Evolutionary conservation across 129 eudicot species (phyloP).

Genomic region (Centrapalus pauciflorus): DNA sequence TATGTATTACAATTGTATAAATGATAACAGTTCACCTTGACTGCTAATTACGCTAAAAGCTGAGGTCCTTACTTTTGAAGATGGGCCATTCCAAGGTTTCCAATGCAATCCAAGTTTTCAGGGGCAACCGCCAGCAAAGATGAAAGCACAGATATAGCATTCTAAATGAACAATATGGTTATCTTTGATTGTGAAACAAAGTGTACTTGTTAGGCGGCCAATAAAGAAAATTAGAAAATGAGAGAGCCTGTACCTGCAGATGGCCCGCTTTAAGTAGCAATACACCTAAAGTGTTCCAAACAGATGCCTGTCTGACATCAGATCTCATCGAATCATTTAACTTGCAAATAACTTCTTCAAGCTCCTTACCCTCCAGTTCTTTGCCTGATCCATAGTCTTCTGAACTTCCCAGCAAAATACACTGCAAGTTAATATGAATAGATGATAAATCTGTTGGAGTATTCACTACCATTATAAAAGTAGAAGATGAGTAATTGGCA

Average conservation of each 20-base stretch:
- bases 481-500: not conserved
- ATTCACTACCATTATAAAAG: not conserved
- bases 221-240: not conserved
- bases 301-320: slow-evolving; percentile 86
- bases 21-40: not conserved
- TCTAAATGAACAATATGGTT: slow-evolving; percentile 39
- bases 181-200: slow-evolving; percentile 19
- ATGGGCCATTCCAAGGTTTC: slow-evolving; percentile 91
- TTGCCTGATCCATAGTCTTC: slow-evolving; percentile 62
- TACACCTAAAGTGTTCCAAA: slow-evolving; percentile 92
- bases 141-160: slow-evolving; percentile 86
- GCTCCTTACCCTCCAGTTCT: slow-evolving; percentile 69
- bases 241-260: slow-evolving; percentile 49
- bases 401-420: slow-evolving; percentile 76
- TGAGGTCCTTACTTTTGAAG: slow-evolving; percentile 69
- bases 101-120: slow-evolving; percentile 90
- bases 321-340: slow-evolving; percentile 62
- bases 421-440: slow-evolving; percentile 37
- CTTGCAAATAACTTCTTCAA: slow-evolving; percentile 65
- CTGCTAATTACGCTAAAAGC: not conserved
- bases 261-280: slow-evolving; percentile 81
- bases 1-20: not conserved
- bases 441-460: too few species aligned
- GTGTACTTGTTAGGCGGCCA: not conserved
- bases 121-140: slow-evolving; percentile 68